A percentile compares a stretch with the other conserved stretches of the same genome.
Evolutionary conservation across 139 green algal genomes (phyloP).

Genomic region (Chlorella ohadii): DNA sequence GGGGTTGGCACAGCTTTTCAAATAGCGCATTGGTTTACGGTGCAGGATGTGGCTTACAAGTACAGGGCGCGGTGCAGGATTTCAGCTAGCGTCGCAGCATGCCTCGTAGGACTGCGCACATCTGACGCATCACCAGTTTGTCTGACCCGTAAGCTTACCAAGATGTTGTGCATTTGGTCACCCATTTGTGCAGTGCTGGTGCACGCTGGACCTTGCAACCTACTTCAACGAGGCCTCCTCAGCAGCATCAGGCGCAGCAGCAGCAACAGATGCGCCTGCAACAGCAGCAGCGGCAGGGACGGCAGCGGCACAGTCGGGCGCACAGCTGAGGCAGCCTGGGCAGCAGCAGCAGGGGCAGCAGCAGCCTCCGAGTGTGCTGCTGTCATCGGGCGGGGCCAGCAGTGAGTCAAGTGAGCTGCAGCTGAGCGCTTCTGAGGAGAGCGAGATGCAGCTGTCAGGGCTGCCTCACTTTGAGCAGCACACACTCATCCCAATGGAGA

Average conservation of each 20-base stretch:
- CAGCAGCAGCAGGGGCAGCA: background rate
- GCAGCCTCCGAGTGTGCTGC: background rate
- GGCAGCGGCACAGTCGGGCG: no score
- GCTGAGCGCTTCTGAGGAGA: background rate
- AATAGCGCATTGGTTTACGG: no score
- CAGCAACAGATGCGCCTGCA: background rate
- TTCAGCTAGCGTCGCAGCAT: no score
- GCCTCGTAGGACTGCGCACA: no score
- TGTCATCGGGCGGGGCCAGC: background rate
- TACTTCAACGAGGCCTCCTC: slow-evolving; percentile 33
- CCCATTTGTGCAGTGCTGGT: slow-evolving; percentile 29
- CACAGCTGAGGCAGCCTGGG: background rate
- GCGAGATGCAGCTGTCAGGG: no score
- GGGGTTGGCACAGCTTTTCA: background rate
- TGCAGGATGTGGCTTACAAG: no score
- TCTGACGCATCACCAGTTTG: no score
- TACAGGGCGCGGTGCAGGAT: no score
- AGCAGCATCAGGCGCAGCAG: background rate
- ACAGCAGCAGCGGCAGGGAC: background rate
- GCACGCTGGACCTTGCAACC: slow-evolving; percentile 34
- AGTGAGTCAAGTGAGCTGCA: background rate
- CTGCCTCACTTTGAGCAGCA: no score
- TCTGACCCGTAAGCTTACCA: background rate
- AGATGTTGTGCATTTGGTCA: background rate
- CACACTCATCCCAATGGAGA: no score